phyloP scores from a whole-genome alignment of 202 grass and related monocot species.

The Setaria viridis region DNA sequence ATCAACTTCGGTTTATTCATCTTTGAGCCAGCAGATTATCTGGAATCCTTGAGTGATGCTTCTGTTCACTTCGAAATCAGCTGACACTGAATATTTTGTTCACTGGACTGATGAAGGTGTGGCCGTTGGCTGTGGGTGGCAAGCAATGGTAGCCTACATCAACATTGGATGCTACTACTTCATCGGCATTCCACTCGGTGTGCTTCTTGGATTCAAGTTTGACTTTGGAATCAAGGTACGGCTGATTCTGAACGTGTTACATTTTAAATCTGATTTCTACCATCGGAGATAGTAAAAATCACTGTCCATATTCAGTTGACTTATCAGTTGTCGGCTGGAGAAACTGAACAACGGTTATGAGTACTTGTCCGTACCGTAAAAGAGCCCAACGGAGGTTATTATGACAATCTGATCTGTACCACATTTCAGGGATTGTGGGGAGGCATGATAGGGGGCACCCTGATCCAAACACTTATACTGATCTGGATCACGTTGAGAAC shows the following conservation, averaged over 20 bases:
- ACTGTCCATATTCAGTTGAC: conserved; percentile 9
- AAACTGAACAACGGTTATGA: conserved; percentile 10
- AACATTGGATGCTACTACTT: conserved; percentile 93
- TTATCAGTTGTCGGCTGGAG: neutral
- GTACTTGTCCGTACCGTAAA: conserved; percentile 4
- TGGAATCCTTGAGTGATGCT: neutral
- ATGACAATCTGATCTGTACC: neutral
- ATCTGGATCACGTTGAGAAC: conserved; percentile 83
- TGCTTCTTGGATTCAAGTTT: conserved; percentile 81
- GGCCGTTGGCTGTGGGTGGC: conserved; percentile 93
- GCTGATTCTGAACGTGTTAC: neutral
- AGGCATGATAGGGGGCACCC: conserved; percentile 83
- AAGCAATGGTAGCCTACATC: conserved; percentile 85
- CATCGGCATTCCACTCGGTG: conserved; percentile 77
- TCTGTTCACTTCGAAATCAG: neutral
- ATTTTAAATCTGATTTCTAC: neutral
- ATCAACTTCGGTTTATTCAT: neutral
- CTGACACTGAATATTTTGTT: conserved; percentile 2
- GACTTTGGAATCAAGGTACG: conserved; percentile 76
- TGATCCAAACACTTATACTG: conserved; percentile 80
- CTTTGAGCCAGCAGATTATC: neutral
- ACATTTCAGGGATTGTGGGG: conserved; percentile 87
- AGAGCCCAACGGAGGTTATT: neutral
- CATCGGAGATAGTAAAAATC: conserved; percentile 9
- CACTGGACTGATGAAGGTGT: conserved; percentile 60